Conservation (phyloP, 768 basidiomycete genomes). For the Agrocybe praecox region DNA sequence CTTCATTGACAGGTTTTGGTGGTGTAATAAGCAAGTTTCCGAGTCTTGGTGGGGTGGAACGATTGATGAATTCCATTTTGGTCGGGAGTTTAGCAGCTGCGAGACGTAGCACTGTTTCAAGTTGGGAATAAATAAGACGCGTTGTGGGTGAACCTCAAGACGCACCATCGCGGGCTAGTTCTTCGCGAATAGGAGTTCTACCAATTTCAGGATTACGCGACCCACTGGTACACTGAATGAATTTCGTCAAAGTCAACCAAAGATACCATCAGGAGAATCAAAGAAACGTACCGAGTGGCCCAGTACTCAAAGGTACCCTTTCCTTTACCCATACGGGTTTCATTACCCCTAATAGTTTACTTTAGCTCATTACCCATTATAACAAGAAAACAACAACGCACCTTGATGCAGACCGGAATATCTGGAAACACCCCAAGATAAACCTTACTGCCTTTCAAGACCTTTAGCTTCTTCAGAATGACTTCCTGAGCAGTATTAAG, state of each 20-base stretch:
- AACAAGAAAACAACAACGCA: conserved; percentile 28
- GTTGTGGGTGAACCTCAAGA: too few species aligned
- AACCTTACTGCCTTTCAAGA: conserved; percentile 76
- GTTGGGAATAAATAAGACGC: too few species aligned
- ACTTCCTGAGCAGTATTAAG: too few species aligned
- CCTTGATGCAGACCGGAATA: conserved; percentile 97
- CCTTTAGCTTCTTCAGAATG: too few species aligned
- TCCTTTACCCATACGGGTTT: too few species aligned
- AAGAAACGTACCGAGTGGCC: too few species aligned
- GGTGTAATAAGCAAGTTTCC: too few species aligned
- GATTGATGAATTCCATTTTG: conserved; percentile 82
- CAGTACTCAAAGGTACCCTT: too few species aligned
- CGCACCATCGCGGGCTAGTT: too few species aligned
- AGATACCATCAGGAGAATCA: background rate
- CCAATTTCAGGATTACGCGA: conserved; percentile 95
- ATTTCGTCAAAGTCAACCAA: background rate
- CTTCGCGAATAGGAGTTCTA: too few species aligned
- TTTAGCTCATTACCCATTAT: background rate
- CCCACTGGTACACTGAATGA: conserved; percentile 82
- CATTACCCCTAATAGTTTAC: too few species aligned
- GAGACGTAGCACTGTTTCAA: conserved; percentile 73
- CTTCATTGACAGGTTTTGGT: too few species aligned
- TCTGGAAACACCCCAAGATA: conserved; percentile 94
- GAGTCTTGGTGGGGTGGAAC: conserved; percentile 53
- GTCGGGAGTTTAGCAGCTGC: conserved; percentile 90